Percentiles rank a stretch among this genome's conserved stretches.
Conservation (phyloP, 1,284 basidiomycete genomes). For the Puccinia horiana region DNA sequence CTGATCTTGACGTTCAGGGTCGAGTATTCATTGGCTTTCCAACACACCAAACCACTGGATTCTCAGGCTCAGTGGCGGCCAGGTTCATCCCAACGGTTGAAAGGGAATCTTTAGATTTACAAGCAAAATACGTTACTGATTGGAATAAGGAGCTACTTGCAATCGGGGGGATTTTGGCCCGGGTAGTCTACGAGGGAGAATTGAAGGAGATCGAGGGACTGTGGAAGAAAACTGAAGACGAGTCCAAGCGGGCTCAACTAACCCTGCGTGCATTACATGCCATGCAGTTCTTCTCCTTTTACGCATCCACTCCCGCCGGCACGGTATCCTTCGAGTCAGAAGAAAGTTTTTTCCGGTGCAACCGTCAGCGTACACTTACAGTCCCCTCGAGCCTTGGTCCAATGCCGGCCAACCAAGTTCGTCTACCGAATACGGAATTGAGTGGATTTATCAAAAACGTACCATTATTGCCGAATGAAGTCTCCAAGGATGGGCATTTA, state of each 20-base stretch:
- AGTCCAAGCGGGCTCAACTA: conserved; percentile 61
- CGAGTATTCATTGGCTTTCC: conserved; percentile 71
- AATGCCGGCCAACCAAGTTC: conserved; percentile 69
- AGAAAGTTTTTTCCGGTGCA: conserved; percentile 76
- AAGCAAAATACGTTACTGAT: conserved; percentile 58
- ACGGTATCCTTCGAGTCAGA: conserved; percentile 80
- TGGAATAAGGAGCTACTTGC: conserved; percentile 87
- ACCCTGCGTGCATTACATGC: conserved; percentile 74
- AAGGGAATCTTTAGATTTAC: conserved; percentile 81
- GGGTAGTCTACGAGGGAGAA: conserved; percentile 84
- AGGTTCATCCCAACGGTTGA: conserved; percentile 97
- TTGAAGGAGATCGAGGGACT: conserved; percentile 62
- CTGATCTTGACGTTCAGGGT: conserved; percentile 63
- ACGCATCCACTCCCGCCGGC: conserved; percentile 79
- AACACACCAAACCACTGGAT: conserved; percentile 87
- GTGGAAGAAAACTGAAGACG: conserved; percentile 57
- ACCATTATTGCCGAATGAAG: conserved; percentile 71
- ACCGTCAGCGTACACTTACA: conserved; percentile 64
- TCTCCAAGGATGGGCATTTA: conserved; percentile 67
- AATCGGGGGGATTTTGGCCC: conserved; percentile 73
- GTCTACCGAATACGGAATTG: conserved; percentile 75
- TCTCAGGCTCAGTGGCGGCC: conserved; percentile 85
- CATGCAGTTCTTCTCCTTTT: conserved; percentile 85
- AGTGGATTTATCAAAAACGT: conserved; percentile 76
- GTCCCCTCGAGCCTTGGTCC: conserved; percentile 81